phyloP scores from a whole-genome alignment of 148 eudicot species.

The Oxyria digyna region DNA sequence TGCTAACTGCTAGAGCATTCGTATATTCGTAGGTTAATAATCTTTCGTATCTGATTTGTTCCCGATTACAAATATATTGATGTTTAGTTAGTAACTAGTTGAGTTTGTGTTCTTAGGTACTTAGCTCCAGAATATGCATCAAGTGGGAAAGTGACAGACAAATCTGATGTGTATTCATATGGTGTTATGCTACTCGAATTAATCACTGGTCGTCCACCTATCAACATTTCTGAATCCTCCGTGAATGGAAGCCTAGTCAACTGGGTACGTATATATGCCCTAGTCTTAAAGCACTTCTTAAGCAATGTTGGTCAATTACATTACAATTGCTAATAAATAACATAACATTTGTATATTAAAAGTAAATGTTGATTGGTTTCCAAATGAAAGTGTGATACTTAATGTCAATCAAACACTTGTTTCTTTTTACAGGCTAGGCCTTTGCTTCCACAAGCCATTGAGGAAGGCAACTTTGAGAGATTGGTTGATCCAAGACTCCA shows the following conservation, averaged over 20 bases:
- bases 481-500: constrained; percentile 34
- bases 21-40: too few species aligned
- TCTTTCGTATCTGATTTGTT: too few species aligned
- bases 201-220: constrained; percentile 34
- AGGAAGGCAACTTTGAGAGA: constrained; percentile 19
- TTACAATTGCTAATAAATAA: too few species aligned
- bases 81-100: too few species aligned
- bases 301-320: too few species aligned
- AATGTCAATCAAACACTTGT: too few species aligned
- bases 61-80: too few species aligned
- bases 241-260: constrained; percentile 29
- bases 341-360: too few species aligned
- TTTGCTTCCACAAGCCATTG: constrained; percentile 31
- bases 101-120: constrained; percentile 13
- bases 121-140: constrained; percentile 43
- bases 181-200: constrained; percentile 48
- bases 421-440: constrained; percentile 50
- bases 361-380: too few species aligned
- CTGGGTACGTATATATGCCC: constrained; percentile 18
- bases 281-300: neutral
- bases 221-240: constrained; percentile 19
- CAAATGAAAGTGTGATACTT: too few species aligned
- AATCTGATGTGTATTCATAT: constrained; percentile 40
- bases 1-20: too few species aligned
- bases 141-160: constrained; percentile 40